phyloP scores from a whole-genome alignment of 1,284 basidiomycete species.

The Retiboletus flavoniger region DNA sequence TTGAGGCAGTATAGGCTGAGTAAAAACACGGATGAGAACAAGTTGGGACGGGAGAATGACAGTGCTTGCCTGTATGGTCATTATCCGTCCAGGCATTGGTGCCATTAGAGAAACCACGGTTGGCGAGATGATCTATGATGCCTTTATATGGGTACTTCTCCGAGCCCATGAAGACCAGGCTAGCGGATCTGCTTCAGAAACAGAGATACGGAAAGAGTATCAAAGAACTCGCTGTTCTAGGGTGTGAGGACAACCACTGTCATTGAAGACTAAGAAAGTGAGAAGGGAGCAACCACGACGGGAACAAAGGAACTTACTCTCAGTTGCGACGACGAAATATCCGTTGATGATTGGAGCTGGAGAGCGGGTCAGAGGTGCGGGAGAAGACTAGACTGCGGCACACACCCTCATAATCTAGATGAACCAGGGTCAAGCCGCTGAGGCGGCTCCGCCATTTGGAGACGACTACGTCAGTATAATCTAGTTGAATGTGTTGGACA shows the following conservation, averaged over 20 bases:
- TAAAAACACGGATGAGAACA: conserved; percentile 1
- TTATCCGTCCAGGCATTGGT: conserved; percentile 88
- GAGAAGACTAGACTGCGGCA: neutral
- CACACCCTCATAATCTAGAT: conserved; percentile 80
- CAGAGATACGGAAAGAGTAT: neutral
- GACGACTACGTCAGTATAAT: conserved; percentile 73
- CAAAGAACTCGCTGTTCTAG: conserved; percentile 74
- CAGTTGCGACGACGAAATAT: conserved; percentile 90
- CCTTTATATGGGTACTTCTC: conserved; percentile 97
- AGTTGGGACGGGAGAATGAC: neutral
- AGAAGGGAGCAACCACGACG: neutral
- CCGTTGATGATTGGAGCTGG: conserved; percentile 88
- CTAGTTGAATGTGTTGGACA: conserved; percentile 66
- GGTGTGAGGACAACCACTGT: conserved; percentile 91
- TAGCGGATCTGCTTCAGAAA: conserved; percentile 30
- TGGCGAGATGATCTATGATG: conserved; percentile 95
- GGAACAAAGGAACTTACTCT: conserved; percentile 58
- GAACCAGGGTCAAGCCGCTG: conserved; percentile 77
- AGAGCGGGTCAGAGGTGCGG: conserved; percentile 12
- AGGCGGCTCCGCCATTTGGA: conserved; percentile 83
- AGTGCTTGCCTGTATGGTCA: conserved; percentile 61
- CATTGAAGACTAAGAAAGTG: conserved; percentile 72
- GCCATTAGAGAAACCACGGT: conserved; percentile 91
- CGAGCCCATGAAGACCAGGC: conserved; percentile 92
- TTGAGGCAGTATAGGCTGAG: conserved; percentile 90